phyloP scores from a whole-genome alignment of 345 rosid species.

The Citrus sp. region DNA sequence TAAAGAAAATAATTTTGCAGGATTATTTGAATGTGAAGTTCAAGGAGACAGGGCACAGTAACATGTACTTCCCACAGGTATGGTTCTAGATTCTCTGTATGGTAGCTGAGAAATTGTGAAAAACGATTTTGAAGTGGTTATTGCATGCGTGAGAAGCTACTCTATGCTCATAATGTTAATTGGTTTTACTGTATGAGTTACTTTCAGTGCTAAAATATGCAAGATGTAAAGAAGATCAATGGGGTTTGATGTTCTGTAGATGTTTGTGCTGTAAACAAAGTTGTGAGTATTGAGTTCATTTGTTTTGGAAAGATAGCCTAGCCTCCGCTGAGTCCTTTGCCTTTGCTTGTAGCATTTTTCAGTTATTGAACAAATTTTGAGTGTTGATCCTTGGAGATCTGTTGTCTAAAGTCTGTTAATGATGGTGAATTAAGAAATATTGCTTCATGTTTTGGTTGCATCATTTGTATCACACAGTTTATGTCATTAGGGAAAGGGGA shows the following conservation, averaged over 20 bases:
- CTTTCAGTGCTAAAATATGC: background rate
- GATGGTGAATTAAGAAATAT: background rate
- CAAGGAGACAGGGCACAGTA: constrained; percentile 95
- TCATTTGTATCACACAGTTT: background rate
- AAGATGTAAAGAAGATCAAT: background rate
- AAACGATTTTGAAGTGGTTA: background rate
- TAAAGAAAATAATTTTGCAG: constrained; percentile 28
- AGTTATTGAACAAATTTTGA: background rate
- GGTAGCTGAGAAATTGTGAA: background rate
- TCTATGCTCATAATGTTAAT: background rate
- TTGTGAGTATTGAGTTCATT: background rate
- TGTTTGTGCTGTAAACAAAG: background rate
- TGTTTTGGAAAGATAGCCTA: background rate
- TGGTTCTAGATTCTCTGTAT: constrained; percentile 14
- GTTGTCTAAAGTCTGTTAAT: background rate
- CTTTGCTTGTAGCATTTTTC: background rate
- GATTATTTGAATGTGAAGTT: constrained; percentile 83
- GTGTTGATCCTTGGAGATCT: background rate
- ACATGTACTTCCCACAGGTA: constrained; percentile 97
- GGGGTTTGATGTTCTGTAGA: background rate
- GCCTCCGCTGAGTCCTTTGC: background rate
- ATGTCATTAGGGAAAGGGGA: background rate
- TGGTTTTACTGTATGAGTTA: background rate
- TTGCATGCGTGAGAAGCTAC: background rate
- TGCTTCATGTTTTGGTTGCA: background rate